Percentiles rank a stretch among this genome's conserved stretches.
These are phyloP conservation scores for Penicillium odoratum DNA, from an alignment of 495 filamentous ascomycete species.

Conservation along the genomic window DNA sequence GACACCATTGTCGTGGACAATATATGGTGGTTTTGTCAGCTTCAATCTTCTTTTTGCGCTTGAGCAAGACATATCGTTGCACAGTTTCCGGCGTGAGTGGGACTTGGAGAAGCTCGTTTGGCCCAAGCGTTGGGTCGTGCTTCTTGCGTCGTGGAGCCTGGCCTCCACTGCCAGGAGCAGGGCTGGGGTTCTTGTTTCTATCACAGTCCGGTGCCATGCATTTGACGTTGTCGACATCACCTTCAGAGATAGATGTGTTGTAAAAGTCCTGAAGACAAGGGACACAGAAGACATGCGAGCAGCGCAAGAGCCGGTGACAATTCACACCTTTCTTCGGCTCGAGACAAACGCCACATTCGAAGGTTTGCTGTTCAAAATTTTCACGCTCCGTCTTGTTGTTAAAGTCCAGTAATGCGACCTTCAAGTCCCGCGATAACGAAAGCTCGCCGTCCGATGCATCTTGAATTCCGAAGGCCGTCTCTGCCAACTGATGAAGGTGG, in stretches of 20 bases:
- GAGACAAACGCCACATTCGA: conserved; percentile 86
- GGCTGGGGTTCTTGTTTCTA: conserved; percentile 47
- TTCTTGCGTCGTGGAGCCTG: conserved; percentile 40
- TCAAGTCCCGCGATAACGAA: conserved; percentile 52
- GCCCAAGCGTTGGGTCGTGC: conserved; percentile 67
- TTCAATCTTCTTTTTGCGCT: conserved; percentile 88
- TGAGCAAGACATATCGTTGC: conserved; percentile 82
- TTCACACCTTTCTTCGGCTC: conserved; percentile 87
- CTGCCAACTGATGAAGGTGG: conserved; percentile 75
- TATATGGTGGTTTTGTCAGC: conserved; percentile 91
- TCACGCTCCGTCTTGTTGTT: conserved; percentile 70
- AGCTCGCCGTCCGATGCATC: conserved; percentile 48
- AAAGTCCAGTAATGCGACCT: conserved; percentile 74
- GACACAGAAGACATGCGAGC: conserved; percentile 88
- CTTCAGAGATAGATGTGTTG: conserved; percentile 80
- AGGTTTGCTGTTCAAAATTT: conserved; percentile 80
- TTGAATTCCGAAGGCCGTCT: conserved; percentile 72
- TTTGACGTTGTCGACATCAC: conserved; percentile 72
- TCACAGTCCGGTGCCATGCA: conserved; percentile 78
- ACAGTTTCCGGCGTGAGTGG: conserved; percentile 71
- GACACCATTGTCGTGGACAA: conserved; percentile 91
- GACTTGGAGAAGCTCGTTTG: conserved; percentile 86
- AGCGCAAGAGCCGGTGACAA: conserved; percentile 77
- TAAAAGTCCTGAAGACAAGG: conserved; percentile 86
- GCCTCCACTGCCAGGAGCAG: conserved; percentile 16